Conservation (phyloP, 805 yeast species). For the Ogataea methanolica region DNA sequence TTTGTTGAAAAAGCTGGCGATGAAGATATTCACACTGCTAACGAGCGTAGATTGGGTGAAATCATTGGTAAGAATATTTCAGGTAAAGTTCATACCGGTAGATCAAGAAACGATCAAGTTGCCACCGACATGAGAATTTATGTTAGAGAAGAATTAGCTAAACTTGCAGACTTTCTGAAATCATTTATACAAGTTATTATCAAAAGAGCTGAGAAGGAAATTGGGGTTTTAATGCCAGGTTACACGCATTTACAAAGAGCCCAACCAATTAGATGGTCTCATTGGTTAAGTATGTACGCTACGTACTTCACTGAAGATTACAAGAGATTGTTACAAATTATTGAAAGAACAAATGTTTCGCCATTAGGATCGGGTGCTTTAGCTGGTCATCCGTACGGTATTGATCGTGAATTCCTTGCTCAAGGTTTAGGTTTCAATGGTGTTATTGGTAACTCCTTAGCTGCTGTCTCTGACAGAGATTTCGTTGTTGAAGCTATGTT, state of each 20-base stretch:
- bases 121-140: constrained; percentile 98
- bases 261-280: constrained; percentile 99
- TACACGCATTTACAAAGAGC: constrained; percentile 98
- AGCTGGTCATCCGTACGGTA: constrained; percentile 99
- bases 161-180: constrained; percentile 51
- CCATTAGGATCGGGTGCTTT: constrained; percentile 98
- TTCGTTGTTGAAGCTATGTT: constrained; percentile 93
- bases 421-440: constrained; percentile 72
- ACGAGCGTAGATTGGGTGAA: constrained; percentile 96
- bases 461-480: constrained; percentile 98
- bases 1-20: constrained; percentile 84
- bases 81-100: constrained; percentile 99
- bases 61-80: constrained; percentile 89
- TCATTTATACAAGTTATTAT: constrained; percentile 63
- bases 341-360: constrained; percentile 76
- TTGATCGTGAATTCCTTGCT: constrained; percentile 89
- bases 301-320: constrained; percentile 91
- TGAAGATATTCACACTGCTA: constrained; percentile 98
- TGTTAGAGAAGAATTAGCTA: constrained; percentile 74
- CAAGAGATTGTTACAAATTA: constrained; percentile 75
- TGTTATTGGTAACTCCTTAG: constrained; percentile 89
- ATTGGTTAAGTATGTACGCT: constrained; percentile 92
- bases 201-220: constrained; percentile 77
- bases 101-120: constrained; percentile 97
- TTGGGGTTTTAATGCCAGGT: constrained; percentile 96